A percentile compares a stretch with the other conserved stretches of the same genome.
Conservation (phyloP, 148 eudicot species). For the Persicaria maculosa region DNA sequence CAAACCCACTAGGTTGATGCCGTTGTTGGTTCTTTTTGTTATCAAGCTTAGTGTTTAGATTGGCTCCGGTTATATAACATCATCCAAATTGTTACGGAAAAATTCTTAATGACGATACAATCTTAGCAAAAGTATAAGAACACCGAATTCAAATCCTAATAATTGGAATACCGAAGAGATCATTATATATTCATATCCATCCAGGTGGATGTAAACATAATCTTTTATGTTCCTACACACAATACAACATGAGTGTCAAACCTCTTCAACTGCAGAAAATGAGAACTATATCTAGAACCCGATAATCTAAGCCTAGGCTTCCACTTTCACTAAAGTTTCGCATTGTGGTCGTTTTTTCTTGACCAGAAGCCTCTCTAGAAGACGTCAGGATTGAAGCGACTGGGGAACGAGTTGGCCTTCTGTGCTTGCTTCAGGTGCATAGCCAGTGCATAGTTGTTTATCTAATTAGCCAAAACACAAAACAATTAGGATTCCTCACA, state of each 20-base stretch:
- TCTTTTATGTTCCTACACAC: not conserved
- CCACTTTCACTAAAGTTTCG: not conserved
- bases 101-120: too few relatives aligned
- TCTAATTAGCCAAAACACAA: not conserved
- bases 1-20: too few relatives aligned
- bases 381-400: slow-evolving; percentile 3
- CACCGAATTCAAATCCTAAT: too few relatives aligned
- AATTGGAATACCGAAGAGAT: too few relatives aligned
- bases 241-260: not conserved
- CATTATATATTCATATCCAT: too few relatives aligned
- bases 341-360: not conserved
- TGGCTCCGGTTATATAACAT: too few relatives aligned
- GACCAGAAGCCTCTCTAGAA: not conserved
- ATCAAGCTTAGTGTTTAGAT: too few relatives aligned
- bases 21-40: too few relatives aligned
- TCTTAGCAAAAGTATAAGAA: too few relatives aligned
- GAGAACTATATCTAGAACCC: not conserved
- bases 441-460: slow-evolving; percentile 13
- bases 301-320: not conserved
- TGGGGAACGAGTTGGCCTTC: not conserved
- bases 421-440: slow-evolving; percentile 12
- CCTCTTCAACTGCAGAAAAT: not conserved
- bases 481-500: not conserved
- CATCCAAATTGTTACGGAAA: too few relatives aligned
- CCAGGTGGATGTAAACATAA: too few relatives aligned